Evolutionary conservation across 768 basidiomycete genomes (phyloP).

Genomic region (Postia placenta): DNA sequence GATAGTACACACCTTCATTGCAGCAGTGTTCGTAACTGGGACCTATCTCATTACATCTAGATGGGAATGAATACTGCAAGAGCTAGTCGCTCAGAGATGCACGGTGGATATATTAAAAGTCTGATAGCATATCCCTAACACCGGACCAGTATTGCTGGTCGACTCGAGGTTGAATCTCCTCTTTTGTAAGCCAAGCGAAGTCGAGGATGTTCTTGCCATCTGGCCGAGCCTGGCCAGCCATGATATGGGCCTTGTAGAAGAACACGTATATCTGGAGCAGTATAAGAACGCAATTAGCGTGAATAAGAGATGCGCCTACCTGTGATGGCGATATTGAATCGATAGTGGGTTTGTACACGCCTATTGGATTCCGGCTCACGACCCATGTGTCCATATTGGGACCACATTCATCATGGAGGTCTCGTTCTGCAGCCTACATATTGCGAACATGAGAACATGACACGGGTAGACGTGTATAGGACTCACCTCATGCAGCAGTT

Average conservation of each 20-base stretch:
- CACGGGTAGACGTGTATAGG: background rate
- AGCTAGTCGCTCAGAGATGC: too few relatives aligned
- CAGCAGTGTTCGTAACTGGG: background rate
- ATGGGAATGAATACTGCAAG: background rate
- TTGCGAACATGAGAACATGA: background rate
- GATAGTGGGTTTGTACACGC: conserved; percentile 43
- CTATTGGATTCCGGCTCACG: conserved; percentile 85
- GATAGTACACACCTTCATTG: background rate
- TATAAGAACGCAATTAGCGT: background rate
- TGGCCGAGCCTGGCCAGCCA: conserved; percentile 78
- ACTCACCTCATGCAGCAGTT: conserved; percentile 73
- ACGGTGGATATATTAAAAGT: conserved; percentile 29
- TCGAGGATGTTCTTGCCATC: conserved; percentile 50
- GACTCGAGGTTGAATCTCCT: conserved; percentile 77
- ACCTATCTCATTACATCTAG: background rate
- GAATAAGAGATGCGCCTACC: conserved; percentile 25
- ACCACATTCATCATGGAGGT: conserved; percentile 69
- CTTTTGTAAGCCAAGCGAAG: conserved; percentile 93
- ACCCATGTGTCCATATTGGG: conserved; percentile 89
- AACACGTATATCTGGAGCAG: conserved; percentile 61
- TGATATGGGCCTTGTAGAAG: conserved; percentile 91
- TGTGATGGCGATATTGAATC: conserved; percentile 23
- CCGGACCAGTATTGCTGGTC: conserved; percentile 66
- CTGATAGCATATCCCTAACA: conserved; percentile 78
- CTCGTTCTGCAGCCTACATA: conserved; percentile 64